Conservation (phyloP, 345 rosid species). For the Ailanthus altissimus region DNA sequence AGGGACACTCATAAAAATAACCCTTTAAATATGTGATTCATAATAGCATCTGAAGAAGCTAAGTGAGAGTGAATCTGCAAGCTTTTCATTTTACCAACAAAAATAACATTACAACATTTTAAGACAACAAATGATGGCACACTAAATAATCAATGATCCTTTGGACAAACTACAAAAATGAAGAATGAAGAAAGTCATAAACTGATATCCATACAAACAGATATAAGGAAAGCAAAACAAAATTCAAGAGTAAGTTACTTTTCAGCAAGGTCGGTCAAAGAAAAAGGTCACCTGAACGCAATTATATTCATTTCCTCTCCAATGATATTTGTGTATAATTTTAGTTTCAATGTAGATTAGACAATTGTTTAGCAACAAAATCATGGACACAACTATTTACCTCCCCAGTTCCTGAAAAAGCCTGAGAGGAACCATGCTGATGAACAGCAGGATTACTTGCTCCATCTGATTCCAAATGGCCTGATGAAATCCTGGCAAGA, state of each 20-base stretch:
- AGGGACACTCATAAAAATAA: too few species aligned
- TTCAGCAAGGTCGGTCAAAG: background rate
- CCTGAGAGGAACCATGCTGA: constrained; percentile 52
- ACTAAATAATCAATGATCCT: background rate
- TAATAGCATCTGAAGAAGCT: constrained; percentile 3
- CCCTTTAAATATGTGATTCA: background rate
- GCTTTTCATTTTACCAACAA: background rate
- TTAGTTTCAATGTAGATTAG: too few species aligned
- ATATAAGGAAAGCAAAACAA: background rate
- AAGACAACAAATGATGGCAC: background rate
- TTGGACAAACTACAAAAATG: background rate
- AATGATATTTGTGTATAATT: background rate
- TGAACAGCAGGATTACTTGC: constrained; percentile 38
- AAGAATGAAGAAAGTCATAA: background rate
- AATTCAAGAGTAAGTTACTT: background rate
- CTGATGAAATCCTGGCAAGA: constrained; percentile 80
- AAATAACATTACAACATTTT: background rate
- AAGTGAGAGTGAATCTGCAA: background rate
- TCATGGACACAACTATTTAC: constrained; percentile 30
- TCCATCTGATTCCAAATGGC: constrained; percentile 74
- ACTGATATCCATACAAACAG: background rate
- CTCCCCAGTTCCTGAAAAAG: constrained; percentile 62
- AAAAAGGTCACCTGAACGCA: background rate
- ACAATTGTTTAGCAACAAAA: too few species aligned
- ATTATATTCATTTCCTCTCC: background rate